Conservation (phyloP, 495 filamentous ascomycete genomes). For the Aspergillus baeticus region DNA sequence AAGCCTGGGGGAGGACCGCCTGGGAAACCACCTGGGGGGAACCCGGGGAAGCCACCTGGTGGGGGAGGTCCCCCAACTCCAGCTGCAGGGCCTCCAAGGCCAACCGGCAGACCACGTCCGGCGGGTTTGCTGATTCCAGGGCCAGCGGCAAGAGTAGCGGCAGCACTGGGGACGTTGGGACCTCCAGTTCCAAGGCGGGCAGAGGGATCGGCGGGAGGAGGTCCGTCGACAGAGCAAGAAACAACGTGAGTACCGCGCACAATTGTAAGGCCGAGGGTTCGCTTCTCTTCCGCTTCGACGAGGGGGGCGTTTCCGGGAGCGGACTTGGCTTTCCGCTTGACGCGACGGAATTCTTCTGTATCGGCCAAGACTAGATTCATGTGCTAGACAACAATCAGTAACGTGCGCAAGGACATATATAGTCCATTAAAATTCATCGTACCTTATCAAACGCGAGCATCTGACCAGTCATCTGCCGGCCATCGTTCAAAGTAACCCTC, state of each 20-base stretch:
- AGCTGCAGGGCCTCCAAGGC: conserved; percentile 84
- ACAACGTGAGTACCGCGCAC: conserved; percentile 91
- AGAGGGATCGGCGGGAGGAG: conserved; percentile 92
- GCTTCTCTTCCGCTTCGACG: conserved; percentile 92
- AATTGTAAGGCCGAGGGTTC: conserved; percentile 91
- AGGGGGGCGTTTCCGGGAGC: conserved; percentile 54
- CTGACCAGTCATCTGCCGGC: conserved; percentile 93
- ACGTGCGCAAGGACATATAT: conserved; percentile 13
- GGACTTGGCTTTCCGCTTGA: conserved; percentile 86
- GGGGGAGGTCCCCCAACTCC: conserved; percentile 82
- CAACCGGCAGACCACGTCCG: conserved; percentile 84
- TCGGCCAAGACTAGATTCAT: conserved; percentile 99
- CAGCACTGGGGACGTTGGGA: conserved; percentile 60
- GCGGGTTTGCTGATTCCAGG: conserved; percentile 90
- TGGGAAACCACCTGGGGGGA: conserved; percentile 66
- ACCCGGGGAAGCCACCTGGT: conserved; percentile 53
- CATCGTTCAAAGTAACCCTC: conserved; percentile 93
- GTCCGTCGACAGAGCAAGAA: conserved; percentile 91
- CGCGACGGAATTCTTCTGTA: conserved; percentile 96
- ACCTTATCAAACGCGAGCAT: conserved; percentile 99
- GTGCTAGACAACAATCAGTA: conserved; percentile 56
- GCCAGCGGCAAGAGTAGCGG: conserved; percentile 71
- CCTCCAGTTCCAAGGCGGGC: conserved; percentile 80
- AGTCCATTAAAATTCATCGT: conserved; percentile 3
- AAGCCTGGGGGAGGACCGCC: conserved; percentile 73